Evolutionary conservation across 2,329 filamentous ascomycete genomes (phyloP).

Genomic region (Colletotrichum orchidophilum): DNA sequence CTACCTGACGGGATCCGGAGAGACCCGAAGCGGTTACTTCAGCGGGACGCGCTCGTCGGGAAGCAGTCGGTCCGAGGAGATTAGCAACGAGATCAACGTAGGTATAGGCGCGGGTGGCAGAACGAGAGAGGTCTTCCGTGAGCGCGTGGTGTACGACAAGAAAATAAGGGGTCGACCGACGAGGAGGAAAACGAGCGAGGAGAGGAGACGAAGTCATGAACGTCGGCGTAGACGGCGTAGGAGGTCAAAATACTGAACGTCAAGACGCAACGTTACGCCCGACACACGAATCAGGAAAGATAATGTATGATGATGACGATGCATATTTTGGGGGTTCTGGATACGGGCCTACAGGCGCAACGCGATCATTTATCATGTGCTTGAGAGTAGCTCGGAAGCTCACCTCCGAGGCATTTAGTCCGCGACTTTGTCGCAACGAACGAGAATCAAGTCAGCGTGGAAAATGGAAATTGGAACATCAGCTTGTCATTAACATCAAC

Average conservation of each 20-base stretch:
- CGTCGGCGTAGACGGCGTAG: neutral
- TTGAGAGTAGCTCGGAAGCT: neutral
- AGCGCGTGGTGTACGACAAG: constrained; percentile 8
- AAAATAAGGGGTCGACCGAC: neutral
- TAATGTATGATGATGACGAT: neutral
- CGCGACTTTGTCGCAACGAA: neutral
- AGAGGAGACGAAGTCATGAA: constrained; percentile 8
- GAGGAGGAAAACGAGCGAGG: neutral
- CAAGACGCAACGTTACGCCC: neutral
- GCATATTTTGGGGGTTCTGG: neutral
- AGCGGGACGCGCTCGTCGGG: neutral
- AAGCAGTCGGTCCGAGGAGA: constrained; percentile 3
- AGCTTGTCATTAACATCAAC: constrained; percentile 31
- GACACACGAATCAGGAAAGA: neutral
- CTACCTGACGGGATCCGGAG: neutral
- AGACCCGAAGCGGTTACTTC: neutral
- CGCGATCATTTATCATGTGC: neutral
- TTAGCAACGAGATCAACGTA: neutral
- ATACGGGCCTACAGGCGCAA: neutral
- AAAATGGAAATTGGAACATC: constrained; percentile 1
- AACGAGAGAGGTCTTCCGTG: neutral
- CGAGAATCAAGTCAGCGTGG: neutral
- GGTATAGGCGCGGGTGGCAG: neutral
- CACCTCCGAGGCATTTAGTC: neutral
- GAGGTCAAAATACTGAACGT: neutral